Conservation (phyloP, 148 eudicot species). For the Polygonum aviculare region DNA sequence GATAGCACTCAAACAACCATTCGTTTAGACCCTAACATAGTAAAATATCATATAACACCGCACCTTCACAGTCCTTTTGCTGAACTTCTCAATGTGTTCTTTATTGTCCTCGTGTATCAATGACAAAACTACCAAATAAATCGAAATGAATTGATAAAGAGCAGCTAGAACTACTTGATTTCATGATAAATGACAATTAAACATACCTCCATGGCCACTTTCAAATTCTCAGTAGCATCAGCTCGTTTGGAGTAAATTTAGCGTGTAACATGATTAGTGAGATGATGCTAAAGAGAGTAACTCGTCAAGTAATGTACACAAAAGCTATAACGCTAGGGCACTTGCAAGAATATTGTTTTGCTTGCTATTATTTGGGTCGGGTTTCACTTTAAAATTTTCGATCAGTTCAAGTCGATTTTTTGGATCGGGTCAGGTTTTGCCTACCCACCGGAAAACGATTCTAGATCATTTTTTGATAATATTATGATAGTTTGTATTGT, state of each 20-base stretch:
- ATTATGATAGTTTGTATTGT: no score
- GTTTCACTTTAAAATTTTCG: no score
- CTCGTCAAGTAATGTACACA: neutral
- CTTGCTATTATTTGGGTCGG: no score
- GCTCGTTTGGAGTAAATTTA: slow-evolving; percentile 74
- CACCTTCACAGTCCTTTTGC: slow-evolving; percentile 95
- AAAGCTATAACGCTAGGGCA: neutral
- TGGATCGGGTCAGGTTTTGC: no score
- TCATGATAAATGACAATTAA: neutral
- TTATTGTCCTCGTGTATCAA: slow-evolving; percentile 65
- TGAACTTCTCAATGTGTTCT: slow-evolving; percentile 94
- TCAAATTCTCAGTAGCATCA: slow-evolving; percentile 83
- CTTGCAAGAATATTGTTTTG: slow-evolving; percentile 48
- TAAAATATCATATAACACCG: neutral
- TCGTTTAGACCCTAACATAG: neutral
- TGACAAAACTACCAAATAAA: slow-evolving; percentile 6
- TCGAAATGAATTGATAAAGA: neutral
- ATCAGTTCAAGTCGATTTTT: no score
- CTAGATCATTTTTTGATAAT: no score
- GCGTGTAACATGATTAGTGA: neutral
- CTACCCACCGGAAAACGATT: no score
- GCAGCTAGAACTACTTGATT: neutral
- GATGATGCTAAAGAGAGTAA: neutral
- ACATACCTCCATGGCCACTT: slow-evolving; percentile 65
- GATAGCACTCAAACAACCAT: neutral